Base-by-base conservation (phyloP, 129 eudicot genomes). In the Oenanthe sinensis region DNA sequence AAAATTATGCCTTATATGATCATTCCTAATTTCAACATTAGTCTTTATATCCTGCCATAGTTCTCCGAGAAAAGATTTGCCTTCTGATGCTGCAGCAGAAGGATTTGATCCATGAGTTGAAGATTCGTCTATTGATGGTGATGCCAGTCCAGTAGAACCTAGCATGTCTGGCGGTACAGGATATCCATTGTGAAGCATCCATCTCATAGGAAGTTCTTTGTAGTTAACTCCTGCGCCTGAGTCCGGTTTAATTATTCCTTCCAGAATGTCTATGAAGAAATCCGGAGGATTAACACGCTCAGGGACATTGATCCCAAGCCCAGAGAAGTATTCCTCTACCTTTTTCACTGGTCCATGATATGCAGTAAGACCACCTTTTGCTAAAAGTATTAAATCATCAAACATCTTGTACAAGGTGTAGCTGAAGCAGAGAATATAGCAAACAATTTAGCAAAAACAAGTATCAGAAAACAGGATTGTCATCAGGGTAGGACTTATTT, bases 141-240 rank as follows among this genome's bases (percentile, higher is more conserved):
- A 80, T 10, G 81, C 44, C 46, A 80, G 67, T n/a, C 73, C 83
- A 37, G 88, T 82, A 50, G 88, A 65, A 62, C 85, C 89, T 71
- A 84, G 82, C 98, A 93, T 86, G 73, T 91, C 98, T 39, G 86
- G 91, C 4, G 98, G 98, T 50, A 93, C 88, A 43, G 91, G 84
- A 55, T 93, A 93, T 28, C 96, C 93, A 44, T 93, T 93, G 83
- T 93, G 97, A 82, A 85, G 90, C 98, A 93, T 89, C 98, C 97
- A 93, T 85, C 89, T 86, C 30, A 93, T 85, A n/a, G 98, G 98
- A 75, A 93, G 93, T 50, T 93, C 97, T 80, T 89, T 89, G 65
- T 79, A 84, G 79, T 81, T 84, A 48, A 88, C 90, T 28, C 58
- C 77, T 44, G 93, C 75, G 58, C 77, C 79, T 47, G 87, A 55